A percentile compares a stretch with the other conserved stretches of the same genome.
phyloP scores from a whole-genome alignment of 169 alveolate genomes.

The Eimeria sp. region DNA sequence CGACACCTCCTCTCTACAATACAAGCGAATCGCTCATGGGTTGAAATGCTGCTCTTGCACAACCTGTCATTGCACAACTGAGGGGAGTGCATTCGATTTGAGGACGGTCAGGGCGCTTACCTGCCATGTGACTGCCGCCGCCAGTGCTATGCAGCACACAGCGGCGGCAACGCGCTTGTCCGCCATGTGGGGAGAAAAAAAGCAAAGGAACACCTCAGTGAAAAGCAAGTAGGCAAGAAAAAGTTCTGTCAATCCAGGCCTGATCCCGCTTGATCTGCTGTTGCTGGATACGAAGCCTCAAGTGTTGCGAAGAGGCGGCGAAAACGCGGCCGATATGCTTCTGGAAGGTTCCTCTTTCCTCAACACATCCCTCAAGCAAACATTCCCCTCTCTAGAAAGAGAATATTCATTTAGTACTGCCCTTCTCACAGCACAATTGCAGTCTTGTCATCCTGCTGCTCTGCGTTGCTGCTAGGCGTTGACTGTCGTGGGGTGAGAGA shows the following conservation, averaged over 20 bases:
- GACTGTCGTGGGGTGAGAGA: too few relatives aligned
- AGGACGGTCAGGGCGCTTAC: neutral
- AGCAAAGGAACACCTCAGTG: neutral
- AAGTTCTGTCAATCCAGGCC: neutral
- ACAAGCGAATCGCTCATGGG: neutral
- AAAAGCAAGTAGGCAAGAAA: neutral
- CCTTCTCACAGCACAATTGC: neutral
- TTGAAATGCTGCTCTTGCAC: neutral
- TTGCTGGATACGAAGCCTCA: neutral
- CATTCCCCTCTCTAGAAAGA: neutral
- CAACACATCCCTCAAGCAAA: neutral
- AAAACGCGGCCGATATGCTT: neutral
- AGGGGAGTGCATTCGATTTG: neutral
- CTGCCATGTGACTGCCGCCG: slow-evolving; percentile 27
- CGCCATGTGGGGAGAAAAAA: neutral
- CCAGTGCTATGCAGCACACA: slow-evolving; percentile 34
- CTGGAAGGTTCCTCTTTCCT: neutral
- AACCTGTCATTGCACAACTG: neutral
- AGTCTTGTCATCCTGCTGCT: too few relatives aligned
- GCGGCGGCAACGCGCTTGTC: neutral
- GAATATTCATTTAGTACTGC: too few relatives aligned
- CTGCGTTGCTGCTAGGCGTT: too few relatives aligned
- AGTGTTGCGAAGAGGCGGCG: neutral
- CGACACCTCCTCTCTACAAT: neutral
- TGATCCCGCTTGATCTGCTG: neutral